Conservation (phyloP, 495 filamentous ascomycete genomes). For the Neurospora sp. region DNA sequence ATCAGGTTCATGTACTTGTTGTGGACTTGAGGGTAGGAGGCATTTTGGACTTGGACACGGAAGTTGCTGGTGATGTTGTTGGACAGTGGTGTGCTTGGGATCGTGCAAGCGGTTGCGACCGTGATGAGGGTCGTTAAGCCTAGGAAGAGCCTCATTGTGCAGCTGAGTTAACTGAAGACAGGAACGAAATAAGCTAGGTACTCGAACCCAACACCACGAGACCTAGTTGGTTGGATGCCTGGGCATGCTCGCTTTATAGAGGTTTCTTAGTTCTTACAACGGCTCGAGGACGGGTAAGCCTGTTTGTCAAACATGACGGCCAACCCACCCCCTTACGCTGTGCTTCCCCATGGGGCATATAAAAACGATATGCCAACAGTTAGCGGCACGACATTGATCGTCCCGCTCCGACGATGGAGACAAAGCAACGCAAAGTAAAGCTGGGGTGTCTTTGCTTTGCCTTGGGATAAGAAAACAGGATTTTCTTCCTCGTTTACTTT, state of each 20-base stretch:
- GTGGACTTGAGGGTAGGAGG: conserved; percentile 36
- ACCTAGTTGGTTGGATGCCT: not conserved
- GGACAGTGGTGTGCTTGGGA: conserved; percentile 22
- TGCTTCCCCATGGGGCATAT: not conserved
- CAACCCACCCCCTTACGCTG: not conserved
- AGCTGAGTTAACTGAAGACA: too few species aligned
- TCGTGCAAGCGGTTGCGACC: conserved; percentile 24
- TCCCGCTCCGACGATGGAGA: not conserved
- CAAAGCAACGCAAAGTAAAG: too few species aligned
- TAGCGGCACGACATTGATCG: not conserved
- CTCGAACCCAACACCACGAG: not conserved
- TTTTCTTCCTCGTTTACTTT: too few species aligned
- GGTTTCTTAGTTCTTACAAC: not conserved
- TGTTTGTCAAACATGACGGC: not conserved
- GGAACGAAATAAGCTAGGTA: not conserved
- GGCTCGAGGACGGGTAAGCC: too few species aligned
- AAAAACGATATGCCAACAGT: not conserved
- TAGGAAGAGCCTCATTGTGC: not conserved
- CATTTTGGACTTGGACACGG: conserved; percentile 39
- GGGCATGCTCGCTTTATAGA: not conserved
- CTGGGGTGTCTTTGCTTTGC: not conserved
- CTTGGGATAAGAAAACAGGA: not conserved
- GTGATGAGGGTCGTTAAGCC: conserved; percentile 13
- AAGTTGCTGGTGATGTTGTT: conserved; percentile 34
- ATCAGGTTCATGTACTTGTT: conserved; percentile 41